A percentile compares a stretch with the other conserved stretches of the same genome.
Evolutionary conservation across 2,329 filamentous ascomycete genomes (phyloP).

Genomic region (Hypoxylon sp.): DNA sequence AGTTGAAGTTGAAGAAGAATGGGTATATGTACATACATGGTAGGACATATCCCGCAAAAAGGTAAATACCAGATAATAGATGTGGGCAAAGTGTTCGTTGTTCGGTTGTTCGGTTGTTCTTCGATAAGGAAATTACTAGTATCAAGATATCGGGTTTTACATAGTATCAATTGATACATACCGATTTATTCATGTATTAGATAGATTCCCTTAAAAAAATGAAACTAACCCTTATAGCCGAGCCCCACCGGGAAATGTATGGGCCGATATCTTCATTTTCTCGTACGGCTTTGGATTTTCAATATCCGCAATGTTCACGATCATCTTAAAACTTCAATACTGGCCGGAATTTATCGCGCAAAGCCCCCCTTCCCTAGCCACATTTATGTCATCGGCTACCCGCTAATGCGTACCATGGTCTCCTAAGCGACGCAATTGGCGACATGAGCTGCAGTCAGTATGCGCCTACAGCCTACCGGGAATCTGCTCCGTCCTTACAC

Average conservation of each 20-base stretch:
- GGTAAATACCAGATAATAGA: too few relatives aligned
- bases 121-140: not conserved
- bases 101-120: not conserved
- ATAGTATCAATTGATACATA: not conserved
- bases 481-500: slow-evolving; percentile 49
- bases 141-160: not conserved
- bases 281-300: slow-evolving; percentile 2
- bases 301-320: not conserved
- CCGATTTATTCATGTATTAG: not conserved
- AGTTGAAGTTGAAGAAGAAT: not conserved
- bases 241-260: slow-evolving; percentile 7
- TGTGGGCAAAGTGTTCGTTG: not conserved
- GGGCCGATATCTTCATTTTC: slow-evolving; percentile 21
- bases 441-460: slow-evolving; percentile 53
- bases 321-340: not conserved
- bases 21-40: not conserved
- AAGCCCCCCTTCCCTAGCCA: not conserved
- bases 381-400: not conserved
- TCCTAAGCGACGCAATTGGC: slow-evolving; percentile 37
- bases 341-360: not conserved
- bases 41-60: not conserved
- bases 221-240: not conserved
- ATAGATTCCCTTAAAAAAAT: not conserved
- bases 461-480: slow-evolving; percentile 54
- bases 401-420: slow-evolving; percentile 25